These are phyloP conservation scores for Metrosideros polymorpha DNA, from an alignment of 441 rosid genomes.

Conservation along the genomic window DNA sequence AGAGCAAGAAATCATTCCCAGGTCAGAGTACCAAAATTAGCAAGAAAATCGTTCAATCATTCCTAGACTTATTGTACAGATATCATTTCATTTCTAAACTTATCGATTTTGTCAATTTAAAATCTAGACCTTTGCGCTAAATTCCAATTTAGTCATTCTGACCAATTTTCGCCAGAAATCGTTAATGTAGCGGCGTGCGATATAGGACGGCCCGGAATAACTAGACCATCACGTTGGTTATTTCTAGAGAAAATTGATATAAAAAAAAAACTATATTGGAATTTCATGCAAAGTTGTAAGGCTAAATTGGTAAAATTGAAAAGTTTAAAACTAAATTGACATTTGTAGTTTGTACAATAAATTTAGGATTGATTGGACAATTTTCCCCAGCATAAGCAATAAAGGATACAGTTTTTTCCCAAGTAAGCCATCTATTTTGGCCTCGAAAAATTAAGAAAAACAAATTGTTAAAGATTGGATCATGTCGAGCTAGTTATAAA, in stretches of 20 bases:
- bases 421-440: neutral
- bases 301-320: neutral
- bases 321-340: neutral
- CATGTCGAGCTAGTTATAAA: neutral
- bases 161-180: too few species aligned
- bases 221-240: neutral
- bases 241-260: neutral
- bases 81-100: rapidly evolving
- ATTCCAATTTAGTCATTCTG: rapidly evolving
- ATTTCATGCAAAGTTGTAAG: rapidly evolving
- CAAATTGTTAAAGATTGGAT: neutral
- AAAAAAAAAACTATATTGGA: rapidly evolving
- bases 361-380: rapidly evolving
- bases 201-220: neutral
- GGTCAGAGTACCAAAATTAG: neutral
- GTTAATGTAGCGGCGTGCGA: rapidly evolving
- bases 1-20: neutral
- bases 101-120: neutral
- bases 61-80: neutral
- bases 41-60: neutral
- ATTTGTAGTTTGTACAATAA: rapidly evolving
- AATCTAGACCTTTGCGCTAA: neutral
- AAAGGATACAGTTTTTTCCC: neutral
- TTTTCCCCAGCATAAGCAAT: neutral
- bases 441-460: neutral